Percentiles rank a stretch among this genome's conserved stretches.
phyloP scores from a whole-genome alignment of 2,329 filamentous ascomycete genomes.

The Nothophaeocryptopus gaeumannii region DNA sequence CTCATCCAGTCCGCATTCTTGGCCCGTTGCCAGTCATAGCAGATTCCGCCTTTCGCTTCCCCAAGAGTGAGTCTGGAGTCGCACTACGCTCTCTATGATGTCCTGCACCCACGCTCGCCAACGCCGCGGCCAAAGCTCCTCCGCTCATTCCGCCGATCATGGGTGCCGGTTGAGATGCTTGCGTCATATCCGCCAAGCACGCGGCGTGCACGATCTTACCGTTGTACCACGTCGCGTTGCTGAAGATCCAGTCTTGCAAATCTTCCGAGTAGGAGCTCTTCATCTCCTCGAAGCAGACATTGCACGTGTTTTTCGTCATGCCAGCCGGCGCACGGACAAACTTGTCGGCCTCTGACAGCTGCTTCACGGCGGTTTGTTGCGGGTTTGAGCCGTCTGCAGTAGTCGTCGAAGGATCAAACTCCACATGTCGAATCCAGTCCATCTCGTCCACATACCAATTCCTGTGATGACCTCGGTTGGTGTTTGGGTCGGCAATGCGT shows the following conservation, averaged over 20 bases:
- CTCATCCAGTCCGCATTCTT: slow-evolving; percentile 7
- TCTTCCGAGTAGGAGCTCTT: slow-evolving; percentile 89
- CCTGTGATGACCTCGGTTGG: slow-evolving; percentile 78
- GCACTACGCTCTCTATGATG: slow-evolving; percentile 32
- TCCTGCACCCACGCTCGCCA: slow-evolving; percentile 19
- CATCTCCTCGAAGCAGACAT: slow-evolving; percentile 94
- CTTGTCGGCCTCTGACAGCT: slow-evolving; percentile 59
- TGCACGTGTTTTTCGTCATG: slow-evolving; percentile 73
- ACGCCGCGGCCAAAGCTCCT: slow-evolving; percentile 27
- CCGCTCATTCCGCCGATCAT: slow-evolving; percentile 5
- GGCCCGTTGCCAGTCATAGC: slow-evolving; percentile 21
- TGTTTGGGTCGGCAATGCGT: slow-evolving; percentile 76
- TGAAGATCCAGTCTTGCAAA: slow-evolving; percentile 95
- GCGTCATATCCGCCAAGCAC: slow-evolving; percentile 79
- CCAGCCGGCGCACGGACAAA: slow-evolving; percentile 82
- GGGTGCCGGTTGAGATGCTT: slow-evolving; percentile 39
- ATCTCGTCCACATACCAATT: slow-evolving; percentile 93
- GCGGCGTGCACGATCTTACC: slow-evolving; percentile 83
- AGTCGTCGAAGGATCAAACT: slow-evolving; percentile 63
- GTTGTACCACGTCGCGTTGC: slow-evolving; percentile 77
- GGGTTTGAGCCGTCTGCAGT: slow-evolving; percentile 42
- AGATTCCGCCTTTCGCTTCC: slow-evolving; percentile 37
- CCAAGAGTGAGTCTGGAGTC: slow-evolving; percentile 35
- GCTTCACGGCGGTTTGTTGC: slow-evolving; percentile 42
- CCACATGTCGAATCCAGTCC: slow-evolving; percentile 86